Evolutionary conservation across 345 rosid genomes (phyloP).

Genomic region (Dovyalis caffra): DNA sequence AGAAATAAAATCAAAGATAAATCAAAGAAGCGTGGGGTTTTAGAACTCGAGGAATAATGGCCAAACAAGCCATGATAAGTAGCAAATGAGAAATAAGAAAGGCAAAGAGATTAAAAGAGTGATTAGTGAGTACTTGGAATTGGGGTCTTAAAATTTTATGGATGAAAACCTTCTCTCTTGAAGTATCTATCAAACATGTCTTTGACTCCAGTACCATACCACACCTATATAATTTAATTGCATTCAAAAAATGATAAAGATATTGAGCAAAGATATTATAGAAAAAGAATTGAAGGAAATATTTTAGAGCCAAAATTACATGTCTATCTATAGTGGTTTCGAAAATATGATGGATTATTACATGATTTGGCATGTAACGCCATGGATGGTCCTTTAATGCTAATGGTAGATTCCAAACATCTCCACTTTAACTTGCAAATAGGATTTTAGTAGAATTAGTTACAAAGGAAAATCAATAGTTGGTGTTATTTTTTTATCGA

Average conservation of each 20-base stretch:
- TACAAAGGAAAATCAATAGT: neutral
- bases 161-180: constrained; percentile 83
- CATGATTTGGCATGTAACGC: constrained; percentile 98
- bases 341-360: constrained; percentile 97
- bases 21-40: neutral
- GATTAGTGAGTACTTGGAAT: neutral
- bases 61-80: constrained; percentile 45
- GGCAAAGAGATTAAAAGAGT: neutral
- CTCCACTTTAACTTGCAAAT: constrained; percentile 79
- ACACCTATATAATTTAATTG: constrained; percentile 44
- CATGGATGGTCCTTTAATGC: constrained; percentile 98
- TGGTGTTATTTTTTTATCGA: neutral
- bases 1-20: neutral
- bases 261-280: too few species aligned
- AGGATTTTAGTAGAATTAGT: neutral
- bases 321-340: constrained; percentile 96
- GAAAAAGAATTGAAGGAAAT: neutral
- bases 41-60: constrained; percentile 41
- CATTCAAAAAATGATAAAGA: too few species aligned
- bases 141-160: too few species aligned
- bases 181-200: constrained; percentile 93
- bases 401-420: constrained; percentile 94
- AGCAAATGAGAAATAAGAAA: neutral
- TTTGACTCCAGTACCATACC: constrained; percentile 84
- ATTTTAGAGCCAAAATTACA: constrained; percentile 32